Base-by-base conservation (phyloP, 768 basidiomycete genomes). In the Tricholoma sp. region DNA sequence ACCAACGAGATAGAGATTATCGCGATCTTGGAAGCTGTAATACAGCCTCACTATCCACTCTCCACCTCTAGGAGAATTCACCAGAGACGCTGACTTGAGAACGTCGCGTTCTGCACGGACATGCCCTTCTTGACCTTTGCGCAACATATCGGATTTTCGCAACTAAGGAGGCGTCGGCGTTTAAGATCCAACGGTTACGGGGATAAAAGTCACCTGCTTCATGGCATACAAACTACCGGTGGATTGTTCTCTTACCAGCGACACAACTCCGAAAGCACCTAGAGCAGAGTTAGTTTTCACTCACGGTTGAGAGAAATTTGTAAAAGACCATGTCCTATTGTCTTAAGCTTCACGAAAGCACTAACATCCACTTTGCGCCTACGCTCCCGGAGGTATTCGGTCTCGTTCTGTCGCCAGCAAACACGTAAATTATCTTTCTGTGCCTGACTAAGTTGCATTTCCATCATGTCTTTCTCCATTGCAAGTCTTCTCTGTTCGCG, bases 261-360 rank as follows among this genome's bases (percentile, higher is more conserved):
- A 90, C 16, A 99, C 96, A 46, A 98, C 95, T 0, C 95, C 96
- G 73, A 99, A 98, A 9, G 95, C 95, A 64, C 93, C 93, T 88
- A 71, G 52, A 54, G 59, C 54, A 68, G 57, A 59, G 65, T 70
- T 43, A 61, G 52, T 51, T 37, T 41, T 24, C 54, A 55, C n/a
- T n/a, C 21, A 61, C 37, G 54, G 27, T 59, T 54, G 59, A 54
- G 57, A 53, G 50, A 69, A 56, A 60, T 54, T 45, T 31, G 9
- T 41, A 5, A 16, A 71, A 63, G 64, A 92, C 94, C 94, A 70
- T 97, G 93, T 34, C 95, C 94, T 67, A 97, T 95, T 50, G 91
- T 93, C 79, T 96, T 91, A 61, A 98, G 80, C 72, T 89, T 89
- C 63, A 84, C 79, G 72, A 98, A 98, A 27, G 88, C 89, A 64